Evolutionary conservation across 176 grass and related monocot species (phyloP).

Genomic region (Saccharum officinarum): DNA sequence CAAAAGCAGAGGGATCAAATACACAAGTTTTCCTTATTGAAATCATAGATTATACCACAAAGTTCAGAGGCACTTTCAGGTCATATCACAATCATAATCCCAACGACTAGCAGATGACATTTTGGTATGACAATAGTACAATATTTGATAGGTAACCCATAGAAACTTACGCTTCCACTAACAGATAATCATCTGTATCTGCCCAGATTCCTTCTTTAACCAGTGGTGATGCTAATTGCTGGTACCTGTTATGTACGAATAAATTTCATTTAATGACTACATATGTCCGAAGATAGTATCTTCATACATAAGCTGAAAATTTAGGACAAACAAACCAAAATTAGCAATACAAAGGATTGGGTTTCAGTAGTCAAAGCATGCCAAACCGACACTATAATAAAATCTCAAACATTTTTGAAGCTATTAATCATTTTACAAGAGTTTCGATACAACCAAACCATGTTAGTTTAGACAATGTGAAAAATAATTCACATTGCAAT

Average conservation of each 20-base stretch:
- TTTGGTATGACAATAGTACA: conserved; percentile 3
- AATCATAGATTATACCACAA: background rate
- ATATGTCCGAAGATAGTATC: conserved; percentile 17
- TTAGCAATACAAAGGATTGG: conserved; percentile 4
- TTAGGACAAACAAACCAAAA: background rate
- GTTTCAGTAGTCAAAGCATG: background rate
- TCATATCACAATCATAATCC: background rate
- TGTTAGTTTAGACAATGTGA: background rate
- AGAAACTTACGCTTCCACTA: conserved; percentile 69
- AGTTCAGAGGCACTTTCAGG: conserved; percentile 3
- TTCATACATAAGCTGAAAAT: background rate
- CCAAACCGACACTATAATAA: background rate
- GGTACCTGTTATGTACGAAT: conserved; percentile 46
- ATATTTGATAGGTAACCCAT: background rate
- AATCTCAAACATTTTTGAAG: background rate
- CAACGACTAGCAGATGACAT: conserved; percentile 9
- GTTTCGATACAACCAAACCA: background rate
- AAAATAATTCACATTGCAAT: background rate
- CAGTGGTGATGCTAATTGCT: conserved; percentile 62
- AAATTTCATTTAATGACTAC: conserved; percentile 6
- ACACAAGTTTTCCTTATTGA: background rate
- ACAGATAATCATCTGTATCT: conserved; percentile 67
- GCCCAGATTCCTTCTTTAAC: conserved; percentile 60
- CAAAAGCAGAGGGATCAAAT: background rate
- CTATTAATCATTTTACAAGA: background rate